Percentiles rank a stretch among this genome's conserved stretches.
phyloP scores from a whole-genome alignment of 208 protist species.

The Trypanosoma conorhini region DNA sequence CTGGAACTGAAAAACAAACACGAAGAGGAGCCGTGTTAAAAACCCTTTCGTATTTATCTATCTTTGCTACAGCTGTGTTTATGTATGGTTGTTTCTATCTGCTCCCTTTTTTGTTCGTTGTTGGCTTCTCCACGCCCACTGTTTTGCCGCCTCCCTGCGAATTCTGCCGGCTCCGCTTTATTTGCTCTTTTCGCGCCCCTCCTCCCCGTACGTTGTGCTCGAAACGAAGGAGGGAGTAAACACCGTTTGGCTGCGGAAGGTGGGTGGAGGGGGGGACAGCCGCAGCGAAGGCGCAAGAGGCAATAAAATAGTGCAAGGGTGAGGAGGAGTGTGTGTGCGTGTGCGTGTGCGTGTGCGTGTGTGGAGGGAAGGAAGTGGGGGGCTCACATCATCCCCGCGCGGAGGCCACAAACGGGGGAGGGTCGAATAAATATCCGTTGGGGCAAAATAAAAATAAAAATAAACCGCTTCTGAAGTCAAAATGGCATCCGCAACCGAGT shows the following conservation, averaged over 20 bases:
- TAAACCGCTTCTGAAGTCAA: not conserved
- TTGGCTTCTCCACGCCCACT: not conserved
- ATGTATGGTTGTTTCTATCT: not conserved
- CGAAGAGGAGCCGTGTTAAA: no score
- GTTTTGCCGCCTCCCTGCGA: conserved; percentile 8
- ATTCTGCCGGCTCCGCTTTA: not conserved
- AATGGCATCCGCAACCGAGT: not conserved
- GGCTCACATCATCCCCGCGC: no score
- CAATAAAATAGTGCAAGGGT: not conserved
- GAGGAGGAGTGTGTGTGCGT: not conserved
- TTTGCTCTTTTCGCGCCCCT: not conserved
- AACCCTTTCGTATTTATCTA: no score
- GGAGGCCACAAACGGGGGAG: not conserved
- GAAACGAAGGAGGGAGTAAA: not conserved
- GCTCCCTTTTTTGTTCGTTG: conserved; percentile 16
- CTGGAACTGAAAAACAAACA: not conserved
- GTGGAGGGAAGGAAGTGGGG: not conserved
- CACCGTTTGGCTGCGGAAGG: not conserved
- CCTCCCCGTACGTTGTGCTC: not conserved
- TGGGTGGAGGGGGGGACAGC: not conserved
- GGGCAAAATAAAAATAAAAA: conserved; percentile 1
- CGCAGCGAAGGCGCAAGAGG: not conserved
- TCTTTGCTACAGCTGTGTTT: not conserved
- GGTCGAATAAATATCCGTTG: not conserved
- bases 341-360: not conserved